phyloP scores from a whole-genome alignment of 177 flowering plant species.

The Tripterygium wilfordii region DNA sequence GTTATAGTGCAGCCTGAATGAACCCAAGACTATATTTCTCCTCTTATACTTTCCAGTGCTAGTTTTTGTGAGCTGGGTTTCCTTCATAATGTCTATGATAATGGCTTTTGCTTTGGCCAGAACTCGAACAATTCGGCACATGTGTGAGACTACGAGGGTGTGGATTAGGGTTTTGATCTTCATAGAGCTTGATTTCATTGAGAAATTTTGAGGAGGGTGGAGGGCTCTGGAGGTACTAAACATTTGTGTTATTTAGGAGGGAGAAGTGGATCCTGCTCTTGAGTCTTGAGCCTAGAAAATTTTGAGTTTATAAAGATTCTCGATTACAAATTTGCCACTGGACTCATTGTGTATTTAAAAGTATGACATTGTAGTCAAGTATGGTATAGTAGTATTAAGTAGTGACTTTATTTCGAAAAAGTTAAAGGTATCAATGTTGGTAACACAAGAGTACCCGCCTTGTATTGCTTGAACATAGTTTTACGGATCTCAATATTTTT shows the following conservation, averaged over 20 bases:
- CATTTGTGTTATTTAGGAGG: conserved; percentile 27
- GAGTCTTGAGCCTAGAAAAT: too few relatives aligned
- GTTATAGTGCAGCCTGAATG: conserved; percentile 70
- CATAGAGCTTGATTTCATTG: conserved; percentile 50
- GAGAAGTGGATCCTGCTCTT: too few relatives aligned
- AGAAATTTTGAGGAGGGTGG: conserved; percentile 33
- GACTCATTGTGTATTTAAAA: conserved; percentile 19
- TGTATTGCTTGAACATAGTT: too few relatives aligned
- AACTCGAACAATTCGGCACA: conserved; percentile 43
- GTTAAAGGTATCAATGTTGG: too few relatives aligned
- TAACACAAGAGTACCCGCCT: too few relatives aligned
- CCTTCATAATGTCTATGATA: conserved; percentile 33
- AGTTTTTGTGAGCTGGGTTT: conserved; percentile 25
- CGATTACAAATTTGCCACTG: conserved; percentile 22
- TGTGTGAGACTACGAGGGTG: conserved; percentile 52
- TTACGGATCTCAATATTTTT: too few relatives aligned
- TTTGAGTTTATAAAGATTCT: conserved; percentile 17
- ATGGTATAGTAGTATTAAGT: too few relatives aligned
- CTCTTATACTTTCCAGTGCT: conserved; percentile 29
- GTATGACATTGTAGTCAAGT: too few relatives aligned
- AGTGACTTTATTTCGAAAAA: too few relatives aligned
- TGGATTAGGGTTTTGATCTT: conserved; percentile 68
- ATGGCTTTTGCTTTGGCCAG: conserved; percentile 55
- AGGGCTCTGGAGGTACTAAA: too few relatives aligned
- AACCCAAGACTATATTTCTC: conserved; percentile 45